Conservation (phyloP, 352 stramenopile species). For the Phytophthora uliginosa region DNA sequence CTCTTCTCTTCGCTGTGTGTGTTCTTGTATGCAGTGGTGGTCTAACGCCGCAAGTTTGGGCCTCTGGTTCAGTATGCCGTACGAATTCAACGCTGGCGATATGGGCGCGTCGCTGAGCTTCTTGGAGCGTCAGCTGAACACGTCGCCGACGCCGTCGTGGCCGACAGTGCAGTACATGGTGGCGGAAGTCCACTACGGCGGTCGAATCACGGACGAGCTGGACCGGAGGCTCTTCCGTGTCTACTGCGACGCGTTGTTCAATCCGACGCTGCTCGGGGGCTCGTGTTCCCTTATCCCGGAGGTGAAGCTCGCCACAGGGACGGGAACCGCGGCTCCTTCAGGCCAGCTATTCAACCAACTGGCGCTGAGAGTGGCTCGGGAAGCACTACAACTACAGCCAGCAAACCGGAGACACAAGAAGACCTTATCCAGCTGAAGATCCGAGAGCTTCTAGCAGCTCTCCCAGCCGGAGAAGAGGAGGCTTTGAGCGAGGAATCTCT, state of each 20-base stretch:
- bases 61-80: slow-evolving; percentile 73
- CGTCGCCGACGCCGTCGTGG: slow-evolving; percentile 64
- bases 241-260: slow-evolving; percentile 83
- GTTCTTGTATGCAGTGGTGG: slow-evolving; percentile 84
- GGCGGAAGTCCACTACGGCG: slow-evolving; percentile 85
- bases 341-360: slow-evolving; percentile 66
- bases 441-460: slow-evolving; percentile 55
- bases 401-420: slow-evolving; percentile 54
- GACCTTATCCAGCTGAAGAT: slow-evolving; percentile 72
- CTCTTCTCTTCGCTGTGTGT: slow-evolving; percentile 74
- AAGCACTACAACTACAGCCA: slow-evolving; percentile 13
- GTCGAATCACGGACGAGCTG: slow-evolving; percentile 83
- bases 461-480: slow-evolving; percentile 63
- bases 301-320: slow-evolving; percentile 37
- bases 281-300: slow-evolving; percentile 82
- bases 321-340: slow-evolving; percentile 21
- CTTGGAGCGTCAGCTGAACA: slow-evolving; percentile 43
- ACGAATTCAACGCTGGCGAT: slow-evolving; percentile 86
- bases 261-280: slow-evolving; percentile 60
- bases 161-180: slow-evolving; percentile 87
- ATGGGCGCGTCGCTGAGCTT: slow-evolving; percentile 50
- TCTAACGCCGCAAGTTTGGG: slow-evolving; percentile 83
- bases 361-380: slow-evolving; percentile 38
- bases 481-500: slow-evolving; percentile 44
- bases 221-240: slow-evolving; percentile 78